Evolutionary conservation across 2,329 filamentous ascomycete genomes (phyloP), one percentile per base, ranked within the genome.

Genomic region (Camillea tinctor): DNA sequence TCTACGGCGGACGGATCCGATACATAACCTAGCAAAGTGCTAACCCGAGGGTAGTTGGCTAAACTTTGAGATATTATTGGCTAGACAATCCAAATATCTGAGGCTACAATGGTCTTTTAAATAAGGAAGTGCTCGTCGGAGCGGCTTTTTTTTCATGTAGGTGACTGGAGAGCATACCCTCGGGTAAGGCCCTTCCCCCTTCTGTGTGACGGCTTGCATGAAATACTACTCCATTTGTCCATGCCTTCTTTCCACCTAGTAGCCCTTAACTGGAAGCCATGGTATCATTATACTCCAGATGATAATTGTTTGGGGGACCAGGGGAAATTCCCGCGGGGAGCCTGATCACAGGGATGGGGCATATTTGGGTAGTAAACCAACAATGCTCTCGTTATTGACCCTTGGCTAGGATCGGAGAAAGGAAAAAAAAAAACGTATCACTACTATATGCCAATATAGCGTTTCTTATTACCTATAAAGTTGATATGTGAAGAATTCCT

Each of bases 181-280:
- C 69, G 69, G 69, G 67, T 69, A 70, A 60, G 67, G 68, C 66
- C 64, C 67, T n/a, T 63, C 36, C 36, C 36, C 36, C 36, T 54
- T 58, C 59, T 64, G 69, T 71, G 52, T 60, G 60, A 71, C 69
- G 50, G 54, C 54, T 61, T 56, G 57, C 64, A 63, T 58, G 56
- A 63, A 57, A 55, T 52, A 65, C 63, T 61, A 66, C 64, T 63
- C 64, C 64, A 66, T 61, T 17, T n/a, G n/a, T n/a, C n/a, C n/a
- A n/a, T n/a, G n/a, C n/a, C 36, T 62, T 58, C 44, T 52, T 54
- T 61, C 57, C 59, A 59, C 59, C 51, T 36, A 59, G 53, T 40
- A 60, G 55, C 56, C 60, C 53, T 56, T 55, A 64, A 64, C 63
- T 66, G 63, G 60, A 6, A 44, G 36, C 62, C 63, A 67, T 67